Conservation (phyloP, 2,329 filamentous ascomycete genomes). For the Allantophomopsis cytisporea region DNA sequence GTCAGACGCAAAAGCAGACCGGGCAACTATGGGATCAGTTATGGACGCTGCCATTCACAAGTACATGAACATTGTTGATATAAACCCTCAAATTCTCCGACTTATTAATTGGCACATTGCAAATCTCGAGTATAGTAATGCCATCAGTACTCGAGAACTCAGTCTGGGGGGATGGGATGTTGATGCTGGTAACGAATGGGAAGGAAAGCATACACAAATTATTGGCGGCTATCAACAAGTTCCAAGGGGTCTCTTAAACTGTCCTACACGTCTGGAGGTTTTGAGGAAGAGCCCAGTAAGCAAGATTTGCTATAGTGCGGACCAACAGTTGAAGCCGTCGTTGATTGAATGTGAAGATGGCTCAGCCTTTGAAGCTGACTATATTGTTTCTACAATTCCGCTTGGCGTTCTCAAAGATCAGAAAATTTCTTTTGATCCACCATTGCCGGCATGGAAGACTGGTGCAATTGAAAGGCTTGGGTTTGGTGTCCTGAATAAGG, state of each 20-base stretch:
- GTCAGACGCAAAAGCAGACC: conserved; percentile 41
- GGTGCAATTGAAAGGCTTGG: conserved; percentile 73
- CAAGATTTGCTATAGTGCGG: conserved; percentile 50
- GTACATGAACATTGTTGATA: conserved; percentile 69
- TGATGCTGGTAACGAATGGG: conserved; percentile 94
- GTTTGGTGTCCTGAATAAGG: conserved; percentile 90
- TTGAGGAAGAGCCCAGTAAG: conserved; percentile 61
- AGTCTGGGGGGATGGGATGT: conserved; percentile 93
- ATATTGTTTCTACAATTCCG: conserved; percentile 80
- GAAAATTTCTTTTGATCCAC: conserved; percentile 72
- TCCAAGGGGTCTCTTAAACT: conserved; percentile 70
- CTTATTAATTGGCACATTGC: conserved; percentile 97
- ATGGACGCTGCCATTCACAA: conserved; percentile 86
- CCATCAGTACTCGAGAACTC: conserved; percentile 71
- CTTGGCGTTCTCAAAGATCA: conserved; percentile 84
- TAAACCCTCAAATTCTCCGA: conserved; percentile 77
- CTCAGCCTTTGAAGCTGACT: conserved; percentile 66
- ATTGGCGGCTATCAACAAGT: conserved; percentile 90
- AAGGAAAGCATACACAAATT: conserved; percentile 86
- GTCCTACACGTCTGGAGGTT: conserved; percentile 65
- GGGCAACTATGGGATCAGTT: conserved; percentile 75
- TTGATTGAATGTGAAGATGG: conserved; percentile 68
- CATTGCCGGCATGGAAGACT: conserved; percentile 76
- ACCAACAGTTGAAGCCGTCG: conserved; percentile 31
- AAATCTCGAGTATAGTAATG: conserved; percentile 96